phyloP scores from a whole-genome alignment of 2,329 filamentous ascomycete genomes.

The Podosphaera aphanis region DNA sequence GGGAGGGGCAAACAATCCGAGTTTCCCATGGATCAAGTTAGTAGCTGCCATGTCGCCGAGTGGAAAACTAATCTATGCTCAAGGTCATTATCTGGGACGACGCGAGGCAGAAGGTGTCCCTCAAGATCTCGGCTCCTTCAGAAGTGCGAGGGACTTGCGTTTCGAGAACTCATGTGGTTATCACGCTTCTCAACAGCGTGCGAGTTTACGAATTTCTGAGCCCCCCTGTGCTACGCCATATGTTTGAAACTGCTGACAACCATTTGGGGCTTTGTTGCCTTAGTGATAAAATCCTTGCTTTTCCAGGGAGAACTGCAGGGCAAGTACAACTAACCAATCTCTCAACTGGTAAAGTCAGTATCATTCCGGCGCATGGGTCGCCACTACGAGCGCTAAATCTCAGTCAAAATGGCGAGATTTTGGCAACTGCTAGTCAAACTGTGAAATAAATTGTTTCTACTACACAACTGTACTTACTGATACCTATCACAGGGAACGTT shows the following conservation, averaged over 20 bases:
- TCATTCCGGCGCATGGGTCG: conserved; percentile 74
- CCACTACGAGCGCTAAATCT: conserved; percentile 57
- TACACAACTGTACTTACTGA: background rate
- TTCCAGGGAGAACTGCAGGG: conserved; percentile 67
- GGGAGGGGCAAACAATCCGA: conserved; percentile 71
- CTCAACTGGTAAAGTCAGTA: conserved; percentile 59
- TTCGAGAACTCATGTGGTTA: conserved; percentile 50
- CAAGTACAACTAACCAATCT: conserved; percentile 78
- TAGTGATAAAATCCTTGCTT: conserved; percentile 48
- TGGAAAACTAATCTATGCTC: conserved; percentile 4
- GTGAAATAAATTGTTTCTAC: conserved; percentile 17
- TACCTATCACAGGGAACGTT: conserved; percentile 44
- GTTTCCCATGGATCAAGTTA: conserved; percentile 65
- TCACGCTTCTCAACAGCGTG: conserved; percentile 62
- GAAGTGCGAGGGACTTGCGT: conserved; percentile 61
- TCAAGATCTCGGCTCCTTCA: conserved; percentile 57
- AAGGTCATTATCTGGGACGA: conserved; percentile 84
- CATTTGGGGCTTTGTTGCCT: conserved; percentile 58
- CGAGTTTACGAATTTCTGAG: conserved; percentile 61
- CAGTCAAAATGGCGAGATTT: conserved; percentile 53
- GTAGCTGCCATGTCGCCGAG: background rate
- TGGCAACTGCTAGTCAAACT: conserved; percentile 78
- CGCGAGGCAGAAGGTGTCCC: conserved; percentile 47
- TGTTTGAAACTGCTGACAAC: conserved; percentile 75
- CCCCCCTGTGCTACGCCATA: conserved; percentile 42